Evolutionary conservation across 139 green algal genomes (phyloP).

Genomic region (Volvox reticuliferus): DNA sequence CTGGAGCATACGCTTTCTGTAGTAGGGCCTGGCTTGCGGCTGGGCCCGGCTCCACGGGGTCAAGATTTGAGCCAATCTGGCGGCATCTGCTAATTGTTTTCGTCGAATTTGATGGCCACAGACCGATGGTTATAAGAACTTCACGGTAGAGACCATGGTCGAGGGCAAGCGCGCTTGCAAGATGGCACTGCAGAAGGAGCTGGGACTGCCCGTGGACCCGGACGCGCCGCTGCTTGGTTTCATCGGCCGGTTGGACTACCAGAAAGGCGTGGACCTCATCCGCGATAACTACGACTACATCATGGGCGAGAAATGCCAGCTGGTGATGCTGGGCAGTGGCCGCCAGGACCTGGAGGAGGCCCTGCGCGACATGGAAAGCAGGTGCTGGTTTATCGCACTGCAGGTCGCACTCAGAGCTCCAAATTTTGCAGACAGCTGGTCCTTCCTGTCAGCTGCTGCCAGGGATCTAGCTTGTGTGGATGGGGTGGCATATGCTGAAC

Average conservation of each 20-base stretch:
- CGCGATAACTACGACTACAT: conserved; percentile 90
- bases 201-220: conserved; percentile 92
- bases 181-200: conserved; percentile 87
- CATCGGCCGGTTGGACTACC: conserved; percentile 94
- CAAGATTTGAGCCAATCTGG: no score
- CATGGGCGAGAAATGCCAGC: conserved; percentile 87
- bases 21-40: no score
- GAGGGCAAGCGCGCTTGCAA: conserved; percentile 93
- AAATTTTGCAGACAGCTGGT: no score
- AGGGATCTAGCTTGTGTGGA: no score
- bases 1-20: no score
- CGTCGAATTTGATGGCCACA: not conserved
- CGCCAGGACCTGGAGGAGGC: conserved; percentile 89
- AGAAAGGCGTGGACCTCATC: conserved; percentile 99
- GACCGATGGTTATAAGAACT: conserved; percentile 87
- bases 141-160: conserved; percentile 66
- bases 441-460: no score
- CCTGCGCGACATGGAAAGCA: conserved; percentile 80
- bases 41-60: no score
- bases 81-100: no score
- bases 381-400: conserved; percentile 17
- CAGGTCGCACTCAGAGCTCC: no score
- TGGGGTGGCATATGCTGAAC: no score
- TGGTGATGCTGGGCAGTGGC: conserved; percentile 95
- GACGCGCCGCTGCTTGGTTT: conserved; percentile 92